phyloP scores from a whole-genome alignment of 2,329 filamentous ascomycete genomes.

The Penicillium sp. region DNA sequence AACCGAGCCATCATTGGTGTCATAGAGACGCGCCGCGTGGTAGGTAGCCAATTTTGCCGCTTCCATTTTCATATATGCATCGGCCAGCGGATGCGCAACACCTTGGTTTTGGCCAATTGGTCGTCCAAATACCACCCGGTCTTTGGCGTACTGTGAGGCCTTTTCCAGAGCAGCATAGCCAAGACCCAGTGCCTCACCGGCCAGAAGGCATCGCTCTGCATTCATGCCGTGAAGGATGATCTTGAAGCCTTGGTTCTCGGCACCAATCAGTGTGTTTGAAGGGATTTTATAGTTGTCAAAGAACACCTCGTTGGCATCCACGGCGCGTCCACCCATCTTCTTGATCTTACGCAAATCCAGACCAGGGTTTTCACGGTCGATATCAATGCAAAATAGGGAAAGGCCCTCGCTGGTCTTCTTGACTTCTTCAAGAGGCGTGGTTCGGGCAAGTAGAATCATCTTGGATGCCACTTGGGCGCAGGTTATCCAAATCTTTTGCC shows the following conservation, averaged over 20 bases:
- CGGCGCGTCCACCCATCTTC: conserved; percentile 81
- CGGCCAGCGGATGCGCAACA: conserved; percentile 59
- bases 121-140: conserved; percentile 60
- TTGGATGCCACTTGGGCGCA: conserved; percentile 78
- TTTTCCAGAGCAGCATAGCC: conserved; percentile 69
- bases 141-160: conserved; percentile 63
- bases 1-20: conserved; percentile 53
- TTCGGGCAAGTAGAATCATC: conserved; percentile 80
- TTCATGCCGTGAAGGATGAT: conserved; percentile 80
- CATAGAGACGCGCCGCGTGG: conserved; percentile 59
- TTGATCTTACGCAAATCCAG: conserved; percentile 70
- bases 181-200: conserved; percentile 75
- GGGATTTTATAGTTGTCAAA: conserved; percentile 75
- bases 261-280: conserved; percentile 63
- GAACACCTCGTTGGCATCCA: conserved; percentile 85
- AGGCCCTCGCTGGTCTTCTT: conserved; percentile 71
- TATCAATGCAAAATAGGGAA: conserved; percentile 76
- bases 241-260: conserved; percentile 74
- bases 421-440: conserved; percentile 66
- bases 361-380: conserved; percentile 61
- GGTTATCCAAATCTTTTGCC: conserved; percentile 89
- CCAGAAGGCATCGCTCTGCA: conserved; percentile 71
- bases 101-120: conserved; percentile 62
- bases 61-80: conserved; percentile 61
- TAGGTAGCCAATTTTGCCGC: conserved; percentile 62